Evolutionary conservation across 2,329 filamentous ascomycete species (phyloP), one percentile per base, ranked within the genome.

Genomic region (Calonectria ilicicola): DNA sequence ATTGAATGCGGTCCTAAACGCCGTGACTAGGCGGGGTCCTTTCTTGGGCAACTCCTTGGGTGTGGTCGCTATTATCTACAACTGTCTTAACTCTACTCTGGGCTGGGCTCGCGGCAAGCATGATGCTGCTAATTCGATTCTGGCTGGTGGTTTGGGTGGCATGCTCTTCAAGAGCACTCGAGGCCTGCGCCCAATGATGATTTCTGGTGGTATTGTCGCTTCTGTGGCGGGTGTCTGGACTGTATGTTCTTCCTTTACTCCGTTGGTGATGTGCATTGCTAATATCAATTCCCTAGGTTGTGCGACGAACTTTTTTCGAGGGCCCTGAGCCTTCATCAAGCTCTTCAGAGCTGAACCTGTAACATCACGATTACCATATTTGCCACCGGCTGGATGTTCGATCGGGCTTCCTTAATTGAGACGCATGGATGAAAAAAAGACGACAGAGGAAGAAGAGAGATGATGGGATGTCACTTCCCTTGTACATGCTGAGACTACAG

Each of bases 151-250:
- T 1, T 84, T 99, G 78, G 98, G 95, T 81, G 97, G 97, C 71
- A 96, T 96, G 90, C 83, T 99, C 17, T 99, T 99, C 87, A 98
- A 98, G 90, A 98, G 96, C 84, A 98, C 97, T 62, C 91, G 94
- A 81, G 97, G 97, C 7, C 75, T 97, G 74, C 91, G 94, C 84
- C 96, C 95, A 40, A 98, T 98, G 96, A 89, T 97, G 87, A 97
- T 98, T 80, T 98, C 96, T 42, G 94, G 95, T 75, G 95, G 93
- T 79, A 93, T 99, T 77, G 96, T 98, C 72, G 97, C 93, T 66
- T 91, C 92, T 49, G 89, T 97, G 75, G 97, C 97, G 68, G 95
- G 94, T 76, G 90, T 87, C 72, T 99, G 97, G 97, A 93, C 96
- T 81, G 96, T 99, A 91, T 86, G 94, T 91, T 62, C 62, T 8